Evolutionary conservation across 345 rosid genomes (phyloP).

Genomic region (Acer saccharum): DNA sequence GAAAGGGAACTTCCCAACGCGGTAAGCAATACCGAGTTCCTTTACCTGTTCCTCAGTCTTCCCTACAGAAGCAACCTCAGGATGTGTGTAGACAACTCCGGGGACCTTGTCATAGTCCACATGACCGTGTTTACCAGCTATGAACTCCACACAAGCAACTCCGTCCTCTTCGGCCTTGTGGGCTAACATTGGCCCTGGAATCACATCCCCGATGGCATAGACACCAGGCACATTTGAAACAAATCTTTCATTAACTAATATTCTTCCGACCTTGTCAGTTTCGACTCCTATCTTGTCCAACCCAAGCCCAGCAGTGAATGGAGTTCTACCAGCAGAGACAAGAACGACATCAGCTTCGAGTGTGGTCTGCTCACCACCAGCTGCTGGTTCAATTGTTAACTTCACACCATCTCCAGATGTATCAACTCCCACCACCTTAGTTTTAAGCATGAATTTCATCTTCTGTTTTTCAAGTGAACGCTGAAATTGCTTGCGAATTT

Average conservation of each 20-base stretch:
- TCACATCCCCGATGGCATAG: constrained; percentile 93
- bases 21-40: constrained; percentile 68
- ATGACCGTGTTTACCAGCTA: constrained; percentile 96
- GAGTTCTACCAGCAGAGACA: constrained; percentile 91
- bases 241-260: constrained; percentile 80
- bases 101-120: constrained; percentile 98
- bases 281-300: constrained; percentile 92
- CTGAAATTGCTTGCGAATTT: constrained; percentile 94
- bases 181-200: constrained; percentile 99
- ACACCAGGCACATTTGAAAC: constrained; percentile 83
- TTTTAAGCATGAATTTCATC: constrained; percentile 98
- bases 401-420: constrained; percentile 73
- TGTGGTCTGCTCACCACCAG: constrained; percentile 82
- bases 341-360: constrained; percentile 97
- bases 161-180: constrained; percentile 99
- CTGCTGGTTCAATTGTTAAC: constrained; percentile 83
- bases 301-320: constrained; percentile 91
- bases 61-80: constrained; percentile 98
- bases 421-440: constrained; percentile 93
- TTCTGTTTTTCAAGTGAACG: constrained; percentile 91
- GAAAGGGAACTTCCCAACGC: constrained; percentile 97
- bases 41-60: constrained; percentile 98
- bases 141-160: constrained; percentile 95
- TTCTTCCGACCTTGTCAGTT: constrained; percentile 82
- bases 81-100: constrained; percentile 96